A percentile compares a stretch with the other conserved stretches of the same genome.
Evolutionary conservation across 2,329 filamentous ascomycete species (phyloP).

Genomic region (Neopestalotiopsis sp.): DNA sequence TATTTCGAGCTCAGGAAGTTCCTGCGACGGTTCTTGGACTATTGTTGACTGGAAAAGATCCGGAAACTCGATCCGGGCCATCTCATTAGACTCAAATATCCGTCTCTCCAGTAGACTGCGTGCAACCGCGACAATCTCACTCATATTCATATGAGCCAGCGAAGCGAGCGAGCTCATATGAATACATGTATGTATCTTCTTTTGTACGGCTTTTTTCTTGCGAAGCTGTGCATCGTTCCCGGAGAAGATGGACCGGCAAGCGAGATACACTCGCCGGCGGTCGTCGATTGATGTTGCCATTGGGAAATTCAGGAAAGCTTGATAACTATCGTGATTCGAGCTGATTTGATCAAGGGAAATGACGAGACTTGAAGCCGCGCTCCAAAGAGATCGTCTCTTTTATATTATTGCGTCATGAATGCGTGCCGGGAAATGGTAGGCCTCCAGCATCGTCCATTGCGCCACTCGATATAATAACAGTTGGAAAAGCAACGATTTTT

Average conservation of each 20-base stretch:
- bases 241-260: conserved; percentile 32
- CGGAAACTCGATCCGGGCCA: conserved; percentile 39
- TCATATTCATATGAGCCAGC: not conserved
- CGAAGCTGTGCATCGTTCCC: conserved; percentile 31
- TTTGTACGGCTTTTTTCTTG: conserved; percentile 22
- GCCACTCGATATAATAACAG: not conserved
- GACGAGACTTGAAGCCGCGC: not conserved
- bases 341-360: not conserved
- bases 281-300: conserved; percentile 16
- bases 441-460: not conserved
- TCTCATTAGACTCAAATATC: conserved; percentile 37
- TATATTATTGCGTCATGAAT: not conserved
- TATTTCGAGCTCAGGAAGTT: conserved; percentile 30
- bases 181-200: not conserved
- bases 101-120: conserved; percentile 29
- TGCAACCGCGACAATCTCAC: conserved; percentile 25
- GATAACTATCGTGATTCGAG: not conserved
- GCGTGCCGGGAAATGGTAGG: not conserved
- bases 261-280: conserved; percentile 31
- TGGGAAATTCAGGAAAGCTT: too few relatives aligned
- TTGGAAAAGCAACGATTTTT: not conserved
- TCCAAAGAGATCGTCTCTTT: not conserved
- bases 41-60: conserved; percentile 32
- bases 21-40: conserved; percentile 24
- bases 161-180: not conserved